A percentile compares a stretch with the other conserved stretches of the same genome.
phyloP scores from a whole-genome alignment of 169 alveolate genomes.

The Plasmodium blacklocki region DNA sequence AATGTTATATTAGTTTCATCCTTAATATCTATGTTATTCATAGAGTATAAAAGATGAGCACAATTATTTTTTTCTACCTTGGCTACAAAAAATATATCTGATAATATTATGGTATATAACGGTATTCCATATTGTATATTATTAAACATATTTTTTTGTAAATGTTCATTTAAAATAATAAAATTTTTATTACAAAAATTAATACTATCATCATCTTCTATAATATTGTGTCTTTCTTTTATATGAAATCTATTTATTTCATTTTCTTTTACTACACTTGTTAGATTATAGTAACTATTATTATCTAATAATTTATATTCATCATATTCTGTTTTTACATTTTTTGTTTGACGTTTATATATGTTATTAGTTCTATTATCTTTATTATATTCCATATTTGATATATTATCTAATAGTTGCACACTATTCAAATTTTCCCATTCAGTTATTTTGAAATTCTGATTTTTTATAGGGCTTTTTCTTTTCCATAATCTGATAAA shows the following conservation, averaged over 20 bases:
- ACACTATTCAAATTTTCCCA: constrained; percentile 3
- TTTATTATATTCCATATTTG: neutral
- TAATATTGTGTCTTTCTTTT: constrained; percentile 22
- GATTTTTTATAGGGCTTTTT: constrained; percentile 33
- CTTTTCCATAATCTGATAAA: constrained; percentile 70
- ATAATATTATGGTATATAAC: constrained; percentile 40
- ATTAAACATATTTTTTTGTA: constrained; percentile 67
- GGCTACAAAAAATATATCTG: constrained; percentile 59
- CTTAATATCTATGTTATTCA: constrained; percentile 48
- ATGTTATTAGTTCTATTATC: neutral
- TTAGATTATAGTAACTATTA: constrained; percentile 4
- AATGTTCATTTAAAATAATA: constrained; percentile 49
- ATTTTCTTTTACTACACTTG: constrained; percentile 36
- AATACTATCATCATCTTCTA: constrained; percentile 7
- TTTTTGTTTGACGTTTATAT: neutral
- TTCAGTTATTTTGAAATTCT: constrained; percentile 16
- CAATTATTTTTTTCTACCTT: constrained; percentile 61
- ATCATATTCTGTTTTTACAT: neutral
- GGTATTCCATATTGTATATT: constrained; percentile 72
- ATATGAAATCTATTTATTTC: constrained; percentile 24
- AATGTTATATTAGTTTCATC: constrained; percentile 67
- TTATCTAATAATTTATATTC: constrained; percentile 4
- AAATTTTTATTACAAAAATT: constrained; percentile 28
- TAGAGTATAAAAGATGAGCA: constrained; percentile 53
- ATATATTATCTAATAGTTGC: constrained; percentile 16